Percentiles rank a stretch among this genome's conserved stretches.
Evolutionary conservation across 75 land plant species (phyloP).

Genomic region (Cupressus sempervirens): DNA sequence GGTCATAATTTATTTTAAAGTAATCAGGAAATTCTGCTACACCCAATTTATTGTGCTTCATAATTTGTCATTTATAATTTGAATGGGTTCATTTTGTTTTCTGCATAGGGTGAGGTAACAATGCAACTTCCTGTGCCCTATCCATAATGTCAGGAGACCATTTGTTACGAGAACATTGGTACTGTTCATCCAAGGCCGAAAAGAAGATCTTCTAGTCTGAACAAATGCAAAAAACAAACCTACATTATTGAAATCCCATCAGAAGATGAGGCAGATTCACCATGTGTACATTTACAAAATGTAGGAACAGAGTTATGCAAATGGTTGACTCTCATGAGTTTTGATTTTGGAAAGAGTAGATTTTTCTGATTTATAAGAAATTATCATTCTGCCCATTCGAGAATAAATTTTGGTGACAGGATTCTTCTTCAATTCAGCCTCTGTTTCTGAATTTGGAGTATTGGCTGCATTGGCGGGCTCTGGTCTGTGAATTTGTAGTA

Average conservation of each 20-base stretch:
- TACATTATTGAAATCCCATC: neutral
- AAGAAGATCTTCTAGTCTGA: neutral
- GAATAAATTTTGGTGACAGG: no score
- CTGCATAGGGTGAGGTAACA: neutral
- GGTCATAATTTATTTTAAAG: no score
- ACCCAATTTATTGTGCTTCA: neutral
- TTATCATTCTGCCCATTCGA: no score
- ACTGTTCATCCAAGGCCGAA: neutral
- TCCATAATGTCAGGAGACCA: no score
- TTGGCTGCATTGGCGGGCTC: constrained; percentile 58
- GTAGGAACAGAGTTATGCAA: neutral
- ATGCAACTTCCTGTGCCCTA: neutral
- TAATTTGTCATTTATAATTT: neutral
- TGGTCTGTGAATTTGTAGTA: constrained; percentile 36
- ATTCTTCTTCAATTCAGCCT: neutral
- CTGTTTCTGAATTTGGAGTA: constrained; percentile 12
- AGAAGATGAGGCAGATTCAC: neutral
- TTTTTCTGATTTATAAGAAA: no score
- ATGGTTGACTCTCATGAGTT: no score
- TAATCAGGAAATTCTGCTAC: neutral
- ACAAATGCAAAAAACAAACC: neutral
- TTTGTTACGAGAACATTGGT: no score
- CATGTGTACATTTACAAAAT: neutral
- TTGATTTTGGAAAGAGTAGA: no score
- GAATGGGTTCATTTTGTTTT: neutral